Percentiles rank a stretch among this genome's conserved stretches.
These are phyloP conservation scores for Cerioporus squamosus DNA, from an alignment of 1,284 basidiomycete genomes.

Conservation along the genomic window DNA sequence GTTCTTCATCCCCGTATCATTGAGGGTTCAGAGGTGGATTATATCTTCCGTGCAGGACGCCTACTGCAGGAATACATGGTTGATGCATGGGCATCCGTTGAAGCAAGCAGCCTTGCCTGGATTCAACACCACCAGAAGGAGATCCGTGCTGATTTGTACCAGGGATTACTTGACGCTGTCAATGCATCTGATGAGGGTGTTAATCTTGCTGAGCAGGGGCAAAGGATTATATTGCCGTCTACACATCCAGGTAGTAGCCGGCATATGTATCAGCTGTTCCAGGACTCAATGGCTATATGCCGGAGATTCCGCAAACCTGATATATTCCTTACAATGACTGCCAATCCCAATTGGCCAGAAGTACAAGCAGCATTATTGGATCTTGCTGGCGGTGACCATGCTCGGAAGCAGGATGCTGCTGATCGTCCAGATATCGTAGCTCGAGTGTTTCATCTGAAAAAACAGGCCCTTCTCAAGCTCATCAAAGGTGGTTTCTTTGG, in stretches of 20 bases:
- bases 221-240: slow-evolving; percentile 43
- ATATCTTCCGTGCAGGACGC: slow-evolving; percentile 40
- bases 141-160: slow-evolving; percentile 42
- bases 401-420: slow-evolving; percentile 37
- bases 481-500: slow-evolving; percentile 42
- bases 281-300: slow-evolving; percentile 49
- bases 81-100: slow-evolving; percentile 36
- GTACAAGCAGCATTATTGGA: slow-evolving; percentile 40
- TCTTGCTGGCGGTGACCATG: neutral
- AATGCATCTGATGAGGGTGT: slow-evolving; percentile 5
- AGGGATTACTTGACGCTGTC: slow-evolving; percentile 41
- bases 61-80: slow-evolving; percentile 47
- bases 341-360: slow-evolving; percentile 51
- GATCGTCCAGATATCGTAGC: slow-evolving; percentile 52
- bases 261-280: slow-evolving; percentile 45
- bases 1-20: slow-evolving; percentile 32
- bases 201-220: slow-evolving; percentile 39
- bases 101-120: slow-evolving; percentile 31
- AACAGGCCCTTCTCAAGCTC: slow-evolving; percentile 40
- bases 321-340: slow-evolving; percentile 49
- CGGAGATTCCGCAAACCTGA: slow-evolving; percentile 36
- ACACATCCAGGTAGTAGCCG: slow-evolving; percentile 42
- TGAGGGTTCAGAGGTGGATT: slow-evolving; percentile 29
- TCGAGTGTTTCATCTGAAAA: slow-evolving; percentile 48
- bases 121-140: slow-evolving; percentile 39